Base-by-base conservation (phyloP, 768 basidiomycete genomes). In the Mycena sanguinolenta region DNA sequence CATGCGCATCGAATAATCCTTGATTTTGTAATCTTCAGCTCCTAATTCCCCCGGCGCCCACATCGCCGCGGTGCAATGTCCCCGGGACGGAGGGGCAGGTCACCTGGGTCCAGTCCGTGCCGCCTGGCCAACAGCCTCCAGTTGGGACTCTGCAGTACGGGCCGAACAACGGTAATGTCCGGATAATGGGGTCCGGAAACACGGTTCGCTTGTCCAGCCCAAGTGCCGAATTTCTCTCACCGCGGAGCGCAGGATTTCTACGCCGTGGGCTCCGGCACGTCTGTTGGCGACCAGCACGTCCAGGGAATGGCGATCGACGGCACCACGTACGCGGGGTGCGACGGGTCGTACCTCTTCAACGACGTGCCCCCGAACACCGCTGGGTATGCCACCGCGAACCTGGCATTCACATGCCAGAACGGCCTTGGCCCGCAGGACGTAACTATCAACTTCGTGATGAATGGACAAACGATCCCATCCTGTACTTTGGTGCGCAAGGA, bases 161-260 rank as follows among this genome's bases (percentile, higher is more conserved):
- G 5, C n/a, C 9, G 19, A 27, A 25, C 9, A 60, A 59, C 25
- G 30, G 32, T 27, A 34, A 10, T 3, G 39, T 55, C 2, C 36
- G 34, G 34, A 62, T 55, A 28, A 69, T 69, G 67, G 67, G 67
- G 5, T 60, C 67, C 27, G 67, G 67, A 21, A 62, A 62, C 23
- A 53, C 53, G 44, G 67, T 63, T n/a, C 16, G 59, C 39, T n/a
- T 42, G 2, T 28, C 10, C 50, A 14, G 5, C 17, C 3, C 2
- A 1, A 6, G 21, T n/a, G 54, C 44, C 0, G 0, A 27, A 2
- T 25, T 19, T 25, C 28, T 23, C n/a, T 21, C 2, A 28, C 44
- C n/a, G 0, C 39, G 14, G 12, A 6, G 2, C 7, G 6, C 21
- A 69, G 68, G 42, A 69, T 30, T 44, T 55, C 42, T 69, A 55